phyloP scores from a whole-genome alignment of 768 basidiomycete genomes.

The Rhodotorula kratochvilovae region DNA sequence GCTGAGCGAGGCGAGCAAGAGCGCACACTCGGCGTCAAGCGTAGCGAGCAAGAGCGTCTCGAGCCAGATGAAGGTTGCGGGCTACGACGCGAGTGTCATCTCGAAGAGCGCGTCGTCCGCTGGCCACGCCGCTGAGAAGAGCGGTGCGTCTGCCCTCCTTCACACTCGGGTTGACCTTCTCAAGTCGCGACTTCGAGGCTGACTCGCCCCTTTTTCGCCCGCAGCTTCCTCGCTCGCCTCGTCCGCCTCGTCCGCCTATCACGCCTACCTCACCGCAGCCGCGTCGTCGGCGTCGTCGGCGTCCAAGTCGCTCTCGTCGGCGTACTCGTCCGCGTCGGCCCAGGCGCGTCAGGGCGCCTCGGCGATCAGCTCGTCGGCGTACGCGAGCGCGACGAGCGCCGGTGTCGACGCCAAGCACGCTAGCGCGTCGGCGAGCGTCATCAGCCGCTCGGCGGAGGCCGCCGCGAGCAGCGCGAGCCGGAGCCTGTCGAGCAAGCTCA shows the following conservation, averaged over 20 bases:
- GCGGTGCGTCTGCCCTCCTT: slow-evolving; percentile 5
- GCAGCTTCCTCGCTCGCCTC: slow-evolving; percentile 32
- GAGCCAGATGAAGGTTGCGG: slow-evolving; percentile 16
- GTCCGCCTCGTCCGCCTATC: slow-evolving; percentile 23
- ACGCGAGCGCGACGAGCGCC: slow-evolving; percentile 16
- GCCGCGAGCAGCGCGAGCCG: not conserved
- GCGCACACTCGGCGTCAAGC: slow-evolving; percentile 4
- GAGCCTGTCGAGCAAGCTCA: not conserved
- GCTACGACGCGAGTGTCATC: slow-evolving; percentile 31
- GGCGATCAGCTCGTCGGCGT: slow-evolving; percentile 11
- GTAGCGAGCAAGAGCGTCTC: slow-evolving; percentile 29
- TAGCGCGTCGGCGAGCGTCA: not conserved
- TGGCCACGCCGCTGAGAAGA: slow-evolving; percentile 23
- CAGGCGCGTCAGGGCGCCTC: slow-evolving; percentile 6
- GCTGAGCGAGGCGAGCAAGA: slow-evolving; percentile 26
- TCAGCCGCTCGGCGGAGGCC: not conserved
- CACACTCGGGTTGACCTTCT: not conserved
- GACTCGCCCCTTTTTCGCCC: not conserved
- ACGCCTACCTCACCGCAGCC: slow-evolving; percentile 15
- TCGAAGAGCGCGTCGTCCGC: slow-evolving; percentile 37
- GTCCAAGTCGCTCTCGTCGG: slow-evolving; percentile 24
- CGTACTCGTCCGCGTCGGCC: slow-evolving; percentile 9
- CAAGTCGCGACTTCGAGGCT: not conserved
- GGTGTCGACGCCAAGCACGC: slow-evolving; percentile 12
- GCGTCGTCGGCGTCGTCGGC: slow-evolving; percentile 23